phyloP scores from a whole-genome alignment of 225 moss, liverwort and hornwort genomes.

The Climacium dendroides region DNA sequence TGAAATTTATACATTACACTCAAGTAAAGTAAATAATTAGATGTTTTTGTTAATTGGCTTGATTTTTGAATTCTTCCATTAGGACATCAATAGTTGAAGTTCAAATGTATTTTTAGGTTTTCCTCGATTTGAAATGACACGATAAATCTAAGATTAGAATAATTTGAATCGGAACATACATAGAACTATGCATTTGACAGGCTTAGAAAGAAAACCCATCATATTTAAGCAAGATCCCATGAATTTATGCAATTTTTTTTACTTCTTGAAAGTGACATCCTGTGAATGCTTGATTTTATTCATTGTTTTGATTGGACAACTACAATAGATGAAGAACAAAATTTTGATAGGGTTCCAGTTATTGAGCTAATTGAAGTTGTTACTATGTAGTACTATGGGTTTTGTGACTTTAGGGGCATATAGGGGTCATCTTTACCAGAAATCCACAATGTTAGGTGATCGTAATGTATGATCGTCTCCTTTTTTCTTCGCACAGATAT shows the following conservation, averaged over 20 bases:
- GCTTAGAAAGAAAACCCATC: not conserved
- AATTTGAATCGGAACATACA: not conserved
- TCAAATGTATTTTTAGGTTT: not conserved
- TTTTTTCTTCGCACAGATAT: constrained; percentile 25
- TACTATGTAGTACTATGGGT: not conserved
- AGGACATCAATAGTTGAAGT: not conserved
- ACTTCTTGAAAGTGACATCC: not conserved
- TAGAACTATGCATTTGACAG: not conserved
- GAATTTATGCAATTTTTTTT: not conserved
- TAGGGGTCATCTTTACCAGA: not conserved
- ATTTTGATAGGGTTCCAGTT: not conserved
- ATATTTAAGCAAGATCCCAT: not conserved
- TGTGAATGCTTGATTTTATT: not conserved
- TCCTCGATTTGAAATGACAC: not conserved
- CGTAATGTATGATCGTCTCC: not conserved
- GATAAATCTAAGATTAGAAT: not conserved
- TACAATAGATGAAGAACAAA: not conserved
- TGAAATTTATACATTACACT: not conserved
- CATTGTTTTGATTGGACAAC: not conserved
- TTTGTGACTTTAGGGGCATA: not conserved
- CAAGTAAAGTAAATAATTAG: no score
- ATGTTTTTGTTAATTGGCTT: no score
- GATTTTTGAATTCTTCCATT: not conserved
- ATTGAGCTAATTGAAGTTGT: not conserved
- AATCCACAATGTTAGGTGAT: not conserved